Conservation (phyloP, 2,329 filamentous ascomycete genomes). For the Parastagonospora nodorum region DNA sequence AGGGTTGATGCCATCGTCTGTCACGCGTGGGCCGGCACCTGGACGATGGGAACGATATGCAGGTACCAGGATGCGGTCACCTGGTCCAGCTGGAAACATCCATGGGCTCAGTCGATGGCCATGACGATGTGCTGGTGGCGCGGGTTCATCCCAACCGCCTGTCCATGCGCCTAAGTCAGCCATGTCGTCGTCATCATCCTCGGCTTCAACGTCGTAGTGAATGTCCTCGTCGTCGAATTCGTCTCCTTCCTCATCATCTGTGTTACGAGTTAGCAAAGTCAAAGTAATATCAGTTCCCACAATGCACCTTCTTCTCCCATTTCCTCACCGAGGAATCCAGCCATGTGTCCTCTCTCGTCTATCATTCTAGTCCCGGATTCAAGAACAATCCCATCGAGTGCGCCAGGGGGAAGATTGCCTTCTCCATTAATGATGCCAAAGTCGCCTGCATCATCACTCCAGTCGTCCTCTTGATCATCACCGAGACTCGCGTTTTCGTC, state of each 20-base stretch:
- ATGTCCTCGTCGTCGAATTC: constrained; percentile 71
- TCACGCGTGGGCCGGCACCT: constrained; percentile 59
- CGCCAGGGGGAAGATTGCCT: constrained; percentile 56
- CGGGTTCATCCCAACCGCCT: constrained; percentile 56
- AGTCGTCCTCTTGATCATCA: constrained; percentile 46
- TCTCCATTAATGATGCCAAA: constrained; percentile 54
- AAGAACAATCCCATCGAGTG: constrained; percentile 37
- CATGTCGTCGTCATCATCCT: constrained; percentile 53
- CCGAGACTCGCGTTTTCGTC: constrained; percentile 54
- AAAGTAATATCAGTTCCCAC: background rate
- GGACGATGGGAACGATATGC: constrained; percentile 60
- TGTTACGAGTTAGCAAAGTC: constrained; percentile 42
- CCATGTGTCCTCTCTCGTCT: constrained; percentile 46
- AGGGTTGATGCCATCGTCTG: constrained; percentile 86
- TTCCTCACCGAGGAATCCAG: constrained; percentile 62
- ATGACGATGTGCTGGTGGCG: constrained; percentile 54
- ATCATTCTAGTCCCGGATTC: constrained; percentile 16
- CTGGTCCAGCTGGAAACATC: constrained; percentile 62
- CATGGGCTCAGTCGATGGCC: constrained; percentile 60
- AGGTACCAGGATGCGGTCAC: constrained; percentile 47
- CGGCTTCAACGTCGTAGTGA: constrained; percentile 58
- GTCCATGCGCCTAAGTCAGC: constrained; percentile 54
- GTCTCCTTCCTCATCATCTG: constrained; percentile 65
- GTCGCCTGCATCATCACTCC: constrained; percentile 56
- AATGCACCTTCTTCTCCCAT: constrained; percentile 65